A percentile compares a stretch with the other conserved stretches of the same genome.
Conservation (phyloP, 2,329 filamentous ascomycete species). For the Juglanconis juglandina region DNA sequence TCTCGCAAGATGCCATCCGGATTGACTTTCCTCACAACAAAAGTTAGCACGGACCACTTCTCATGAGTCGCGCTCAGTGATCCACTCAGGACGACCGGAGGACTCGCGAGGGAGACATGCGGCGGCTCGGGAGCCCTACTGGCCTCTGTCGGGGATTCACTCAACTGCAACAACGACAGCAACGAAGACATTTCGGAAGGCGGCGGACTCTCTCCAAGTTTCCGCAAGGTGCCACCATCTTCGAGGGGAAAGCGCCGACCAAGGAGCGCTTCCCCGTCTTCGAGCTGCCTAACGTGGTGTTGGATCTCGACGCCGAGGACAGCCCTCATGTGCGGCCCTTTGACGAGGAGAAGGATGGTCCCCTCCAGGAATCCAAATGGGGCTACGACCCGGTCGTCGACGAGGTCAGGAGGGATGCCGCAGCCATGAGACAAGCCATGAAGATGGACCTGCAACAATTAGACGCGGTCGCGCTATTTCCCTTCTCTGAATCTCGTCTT, state of each 20-base stretch:
- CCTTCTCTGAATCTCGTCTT: neutral
- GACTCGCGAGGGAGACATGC: neutral
- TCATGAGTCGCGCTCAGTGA: conserved; percentile 1
- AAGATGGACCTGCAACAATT: neutral
- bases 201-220: neutral
- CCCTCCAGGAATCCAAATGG: conserved; percentile 30
- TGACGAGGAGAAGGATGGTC: conserved; percentile 34
- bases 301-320: conserved; percentile 52
- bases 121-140: neutral
- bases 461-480: conserved; percentile 7
- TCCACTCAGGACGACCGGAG: neutral
- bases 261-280: conserved; percentile 22
- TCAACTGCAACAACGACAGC: neutral
- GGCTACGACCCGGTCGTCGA: conserved; percentile 15
- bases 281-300: conserved; percentile 39
- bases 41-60: neutral
- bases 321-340: conserved; percentile 40
- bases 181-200: neutral
- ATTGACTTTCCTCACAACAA: neutral
- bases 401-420: conserved; percentile 26
- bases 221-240: neutral
- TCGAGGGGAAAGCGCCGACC: neutral
- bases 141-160: conserved; percentile 1
- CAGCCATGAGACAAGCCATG: conserved; percentile 28
- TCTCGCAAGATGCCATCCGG: neutral